Evolutionary conservation across 257 asterid genomes (phyloP), one percentile per base, ranked within the genome.

Genomic region (Primulina eburnea): DNA sequence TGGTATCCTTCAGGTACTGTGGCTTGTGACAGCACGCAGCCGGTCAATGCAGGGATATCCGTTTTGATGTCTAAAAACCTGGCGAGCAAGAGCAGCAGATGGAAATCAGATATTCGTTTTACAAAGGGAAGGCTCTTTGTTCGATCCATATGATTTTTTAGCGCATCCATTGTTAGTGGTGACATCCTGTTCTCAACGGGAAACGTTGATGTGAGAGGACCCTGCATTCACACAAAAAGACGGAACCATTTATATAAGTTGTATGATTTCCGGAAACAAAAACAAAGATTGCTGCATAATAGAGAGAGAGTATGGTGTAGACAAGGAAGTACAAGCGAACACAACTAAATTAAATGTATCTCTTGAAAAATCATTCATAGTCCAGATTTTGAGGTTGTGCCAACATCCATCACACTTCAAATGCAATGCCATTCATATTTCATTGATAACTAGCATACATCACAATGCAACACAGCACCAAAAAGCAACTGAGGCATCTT

Each of bases 31-130:
- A 35, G 84, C 38, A 94, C 89, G 21, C 92, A 94, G 30, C 80
- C 97, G 0, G 97, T 83, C 77, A 94, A 73, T 20, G 95, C 90
- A 10, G 99, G 97, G 58, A 91, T 89, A 68, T 94, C 99, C 9
- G 95, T 67, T 70, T 93, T 83, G 35, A 91, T 74, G 53, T 91
- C 99, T 70, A 94, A 72, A 72, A 81, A 82, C 80, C 89, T 82
- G 17, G 89, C 92, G 20, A 94, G 75, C 74, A 87, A 68, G 50
- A 91, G 96, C 34, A 94, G 86, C 67, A 91, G 87, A 76, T 94
- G 99, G 75, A 94, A 94, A 68, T 94, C 99, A 7, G 99, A 84
- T 18, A 91, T 94, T 69, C 85, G 86, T 81, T 89, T 89, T 82
- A 88, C 93, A 18, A 87, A 91, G 5, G 97, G 84, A 34, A 85